Evolutionary conservation across 371 early-diverging fungal genomes (phyloP).

Genomic region (Mortierella sp.): DNA sequence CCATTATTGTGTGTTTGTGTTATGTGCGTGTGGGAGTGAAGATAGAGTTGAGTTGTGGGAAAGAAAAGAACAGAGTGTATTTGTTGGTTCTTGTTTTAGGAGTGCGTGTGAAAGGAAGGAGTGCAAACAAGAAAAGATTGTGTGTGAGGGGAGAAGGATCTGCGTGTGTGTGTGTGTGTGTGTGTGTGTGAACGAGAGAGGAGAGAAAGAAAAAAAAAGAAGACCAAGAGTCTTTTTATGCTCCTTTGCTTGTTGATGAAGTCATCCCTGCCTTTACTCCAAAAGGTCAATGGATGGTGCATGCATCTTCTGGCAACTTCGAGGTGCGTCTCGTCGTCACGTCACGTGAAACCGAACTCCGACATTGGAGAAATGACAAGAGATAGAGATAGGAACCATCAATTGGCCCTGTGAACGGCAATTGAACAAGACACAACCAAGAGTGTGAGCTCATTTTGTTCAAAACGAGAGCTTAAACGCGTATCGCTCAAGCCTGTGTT

Average conservation of each 20-base stretch:
- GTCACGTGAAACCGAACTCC: constrained; percentile 5
- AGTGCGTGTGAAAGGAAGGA: neutral
- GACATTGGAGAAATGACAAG: neutral
- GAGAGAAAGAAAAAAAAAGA: neutral
- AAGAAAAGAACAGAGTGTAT: neutral
- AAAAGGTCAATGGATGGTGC: neutral
- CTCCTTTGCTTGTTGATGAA: neutral
- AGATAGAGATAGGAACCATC: neutral
- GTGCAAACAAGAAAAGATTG: neutral
- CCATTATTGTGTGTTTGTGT: constrained; percentile 72
- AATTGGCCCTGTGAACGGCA: neutral
- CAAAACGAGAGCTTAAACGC: neutral
- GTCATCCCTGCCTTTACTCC: neutral
- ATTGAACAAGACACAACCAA: neutral
- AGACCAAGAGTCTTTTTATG: neutral
- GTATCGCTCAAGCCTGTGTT: neutral
- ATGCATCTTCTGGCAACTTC: constrained; percentile 7
- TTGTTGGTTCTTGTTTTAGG: neutral
- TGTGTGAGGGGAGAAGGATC: neutral
- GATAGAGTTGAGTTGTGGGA: constrained; percentile 8
- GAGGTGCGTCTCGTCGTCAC: neutral
- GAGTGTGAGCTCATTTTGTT: neutral
- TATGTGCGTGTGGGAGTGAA: constrained; percentile 6
- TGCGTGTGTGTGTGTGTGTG: neutral
- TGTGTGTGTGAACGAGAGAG: neutral